Evolutionary conservation across 352 stramenopile genomes (phyloP).

Genomic region (Stramenopiles sp.): DNA sequence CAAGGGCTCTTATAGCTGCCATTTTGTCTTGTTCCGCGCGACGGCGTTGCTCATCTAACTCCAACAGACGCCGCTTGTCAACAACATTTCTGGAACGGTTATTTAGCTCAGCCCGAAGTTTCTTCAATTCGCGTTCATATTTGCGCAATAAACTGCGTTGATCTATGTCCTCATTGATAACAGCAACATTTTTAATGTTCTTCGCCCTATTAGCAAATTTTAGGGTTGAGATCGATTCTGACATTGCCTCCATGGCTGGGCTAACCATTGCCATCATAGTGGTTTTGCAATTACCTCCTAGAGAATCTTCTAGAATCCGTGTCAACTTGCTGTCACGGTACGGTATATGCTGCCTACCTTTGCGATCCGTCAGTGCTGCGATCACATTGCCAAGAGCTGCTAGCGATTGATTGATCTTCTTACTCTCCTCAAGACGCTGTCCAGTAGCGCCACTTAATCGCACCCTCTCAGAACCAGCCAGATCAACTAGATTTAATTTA

Average conservation of each 20-base stretch:
- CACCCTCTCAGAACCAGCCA: constrained; percentile 90
- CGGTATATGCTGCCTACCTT: constrained; percentile 56
- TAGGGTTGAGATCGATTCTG: constrained; percentile 69
- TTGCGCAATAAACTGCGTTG: constrained; percentile 74
- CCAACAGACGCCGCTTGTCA: constrained; percentile 66
- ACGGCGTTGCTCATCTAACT: constrained; percentile 59
- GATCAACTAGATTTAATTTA: constrained; percentile 65
- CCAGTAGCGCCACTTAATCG: constrained; percentile 69
- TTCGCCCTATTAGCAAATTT: constrained; percentile 72
- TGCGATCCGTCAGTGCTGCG: constrained; percentile 55
- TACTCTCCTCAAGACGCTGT: constrained; percentile 72
- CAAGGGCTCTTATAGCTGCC: constrained; percentile 67
- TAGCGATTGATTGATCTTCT: constrained; percentile 86
- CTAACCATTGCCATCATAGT: constrained; percentile 76
- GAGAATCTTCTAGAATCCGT: constrained; percentile 36
- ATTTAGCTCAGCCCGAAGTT: constrained; percentile 65
- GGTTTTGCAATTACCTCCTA: constrained; percentile 77
- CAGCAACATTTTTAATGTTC: constrained; percentile 67
- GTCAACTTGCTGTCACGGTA: constrained; percentile 61
- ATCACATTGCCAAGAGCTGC: constrained; percentile 73
- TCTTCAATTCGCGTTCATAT: constrained; percentile 80
- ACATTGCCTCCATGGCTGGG: constrained; percentile 58
- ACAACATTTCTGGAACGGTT: constrained; percentile 74
- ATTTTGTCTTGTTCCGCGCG: constrained; percentile 80
- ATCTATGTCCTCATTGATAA: constrained; percentile 71